Percentiles rank a stretch among this genome's conserved stretches.
phyloP scores from a whole-genome alignment of 805 yeast genomes.

The Candida ortonii region DNA sequence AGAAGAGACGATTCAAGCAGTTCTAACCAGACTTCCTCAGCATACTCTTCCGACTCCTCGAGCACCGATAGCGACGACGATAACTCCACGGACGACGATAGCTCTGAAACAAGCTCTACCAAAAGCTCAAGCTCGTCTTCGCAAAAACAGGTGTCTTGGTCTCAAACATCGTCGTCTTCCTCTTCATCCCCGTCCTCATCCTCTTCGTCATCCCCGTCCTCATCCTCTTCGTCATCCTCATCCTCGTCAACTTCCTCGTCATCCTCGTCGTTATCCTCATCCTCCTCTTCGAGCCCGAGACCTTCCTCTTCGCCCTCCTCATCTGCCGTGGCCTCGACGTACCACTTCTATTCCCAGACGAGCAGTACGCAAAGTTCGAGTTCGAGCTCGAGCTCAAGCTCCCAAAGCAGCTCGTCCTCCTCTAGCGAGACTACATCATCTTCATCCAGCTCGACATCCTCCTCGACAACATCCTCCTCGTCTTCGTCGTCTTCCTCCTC shows the following conservation, averaged over 20 bases:
- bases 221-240: constrained; percentile 8
- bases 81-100: neutral
- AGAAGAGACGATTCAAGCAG: constrained; percentile 18
- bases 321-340: neutral
- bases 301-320: constrained; percentile 13
- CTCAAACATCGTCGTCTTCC: constrained; percentile 7
- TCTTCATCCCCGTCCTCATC: constrained; percentile 11
- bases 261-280: constrained; percentile 9
- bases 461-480: constrained; percentile 7
- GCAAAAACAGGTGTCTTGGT: constrained; percentile 1
- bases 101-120: constrained; percentile 3
- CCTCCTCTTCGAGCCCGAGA: constrained; percentile 7
- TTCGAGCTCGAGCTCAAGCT: no score
- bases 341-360: no score
- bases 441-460: constrained; percentile 5
- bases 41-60: constrained; percentile 5
- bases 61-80: no score
- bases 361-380: no score
- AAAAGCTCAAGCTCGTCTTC: no score
- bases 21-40: constrained; percentile 4
- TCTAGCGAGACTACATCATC: constrained; percentile 6
- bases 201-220: constrained; percentile 5
- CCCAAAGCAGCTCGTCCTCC: constrained; percentile 4
- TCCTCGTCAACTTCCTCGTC: constrained; percentile 9
- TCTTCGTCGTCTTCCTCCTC: constrained; percentile 6